A percentile compares a stretch with the other conserved stretches of the same genome.
phyloP scores from a whole-genome alignment of 148 eudicot genomes.

The Chenopodium album region DNA sequence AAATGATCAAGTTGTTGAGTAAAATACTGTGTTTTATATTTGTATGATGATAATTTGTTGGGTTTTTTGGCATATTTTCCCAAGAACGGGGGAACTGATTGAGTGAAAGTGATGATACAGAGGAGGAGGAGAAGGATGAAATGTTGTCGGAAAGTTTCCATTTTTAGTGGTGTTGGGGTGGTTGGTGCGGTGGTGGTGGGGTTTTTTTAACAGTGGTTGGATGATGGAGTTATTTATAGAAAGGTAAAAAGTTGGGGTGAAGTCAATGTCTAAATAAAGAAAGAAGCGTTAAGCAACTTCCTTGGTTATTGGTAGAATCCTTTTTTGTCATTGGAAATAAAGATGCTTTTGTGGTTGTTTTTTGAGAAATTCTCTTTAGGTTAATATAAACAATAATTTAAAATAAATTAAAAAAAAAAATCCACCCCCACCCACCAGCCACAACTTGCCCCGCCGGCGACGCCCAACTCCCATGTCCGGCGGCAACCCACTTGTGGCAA shows the following conservation, averaged over 20 bases:
- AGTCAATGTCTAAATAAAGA: neutral
- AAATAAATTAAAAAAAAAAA: too few species aligned
- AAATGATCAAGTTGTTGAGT: slow-evolving; percentile 74
- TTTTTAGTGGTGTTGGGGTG: neutral
- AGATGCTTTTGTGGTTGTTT: too few species aligned
- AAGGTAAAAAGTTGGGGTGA: neutral
- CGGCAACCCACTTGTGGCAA: too few species aligned
- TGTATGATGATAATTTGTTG: slow-evolving; percentile 32
- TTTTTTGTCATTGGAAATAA: too few species aligned
- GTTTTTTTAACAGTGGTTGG: neutral
- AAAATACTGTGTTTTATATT: slow-evolving; percentile 57
- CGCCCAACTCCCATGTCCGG: too few species aligned
- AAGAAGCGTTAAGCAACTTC: slow-evolving; percentile 2
- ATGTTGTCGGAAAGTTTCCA: slow-evolving; percentile 3
- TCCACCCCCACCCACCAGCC: too few species aligned
- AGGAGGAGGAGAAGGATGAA: slow-evolving; percentile 3
- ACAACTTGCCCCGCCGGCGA: too few species aligned
- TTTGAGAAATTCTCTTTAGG: too few species aligned
- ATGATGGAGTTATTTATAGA: too few species aligned
- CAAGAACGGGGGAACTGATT: slow-evolving; percentile 42
- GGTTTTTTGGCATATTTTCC: slow-evolving; percentile 36
- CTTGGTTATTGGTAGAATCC: neutral
- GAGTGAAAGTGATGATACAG: slow-evolving; percentile 5
- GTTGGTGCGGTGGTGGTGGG: neutral
- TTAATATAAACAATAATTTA: too few species aligned